These are phyloP conservation scores for Alternaria gaisen DNA, from an alignment of 2,329 filamentous ascomycete species.

Conservation along the genomic window DNA sequence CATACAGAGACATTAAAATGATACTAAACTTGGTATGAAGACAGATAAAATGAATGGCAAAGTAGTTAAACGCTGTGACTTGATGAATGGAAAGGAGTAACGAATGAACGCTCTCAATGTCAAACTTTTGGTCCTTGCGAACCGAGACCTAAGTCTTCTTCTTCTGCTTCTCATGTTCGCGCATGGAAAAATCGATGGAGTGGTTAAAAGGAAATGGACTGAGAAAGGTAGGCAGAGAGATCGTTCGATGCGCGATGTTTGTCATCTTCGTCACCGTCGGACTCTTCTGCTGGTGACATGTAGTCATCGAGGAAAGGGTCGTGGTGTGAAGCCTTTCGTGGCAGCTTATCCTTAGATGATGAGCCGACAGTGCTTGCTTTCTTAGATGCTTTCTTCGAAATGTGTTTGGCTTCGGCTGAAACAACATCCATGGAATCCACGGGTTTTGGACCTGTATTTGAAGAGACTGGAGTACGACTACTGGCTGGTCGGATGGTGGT, in stretches of 20 bases:
- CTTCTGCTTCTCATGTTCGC: slow-evolving; percentile 10
- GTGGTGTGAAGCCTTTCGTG: not conserved
- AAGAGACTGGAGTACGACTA: slow-evolving; percentile 34
- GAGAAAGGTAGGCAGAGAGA: slow-evolving; percentile 22
- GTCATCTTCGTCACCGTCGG: slow-evolving; percentile 14
- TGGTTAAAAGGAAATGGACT: slow-evolving; percentile 26
- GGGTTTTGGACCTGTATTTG: slow-evolving; percentile 28
- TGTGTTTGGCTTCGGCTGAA: slow-evolving; percentile 2
- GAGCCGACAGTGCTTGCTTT: not conserved
- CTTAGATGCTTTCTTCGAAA: not conserved
- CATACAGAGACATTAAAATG: not conserved
- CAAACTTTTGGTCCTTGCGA: slow-evolving; percentile 22
- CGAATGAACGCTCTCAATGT: slow-evolving; percentile 2
- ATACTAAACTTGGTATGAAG: slow-evolving; percentile 3
- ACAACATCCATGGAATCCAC: slow-evolving; percentile 17
- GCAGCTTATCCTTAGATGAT: not conserved
- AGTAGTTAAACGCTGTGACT: not conserved
- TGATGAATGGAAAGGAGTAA: not conserved
- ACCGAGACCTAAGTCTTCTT: slow-evolving; percentile 8
- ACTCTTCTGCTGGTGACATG: slow-evolving; percentile 8
- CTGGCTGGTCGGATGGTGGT: slow-evolving; percentile 44
- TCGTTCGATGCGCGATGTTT: slow-evolving; percentile 10
- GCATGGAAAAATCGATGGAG: slow-evolving; percentile 11
- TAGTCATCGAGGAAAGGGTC: slow-evolving; percentile 15
- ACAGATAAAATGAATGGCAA: slow-evolving; percentile 3